Base-by-base conservation (phyloP, 495 filamentous ascomycete species). In the Daldinia bambusicola region DNA sequence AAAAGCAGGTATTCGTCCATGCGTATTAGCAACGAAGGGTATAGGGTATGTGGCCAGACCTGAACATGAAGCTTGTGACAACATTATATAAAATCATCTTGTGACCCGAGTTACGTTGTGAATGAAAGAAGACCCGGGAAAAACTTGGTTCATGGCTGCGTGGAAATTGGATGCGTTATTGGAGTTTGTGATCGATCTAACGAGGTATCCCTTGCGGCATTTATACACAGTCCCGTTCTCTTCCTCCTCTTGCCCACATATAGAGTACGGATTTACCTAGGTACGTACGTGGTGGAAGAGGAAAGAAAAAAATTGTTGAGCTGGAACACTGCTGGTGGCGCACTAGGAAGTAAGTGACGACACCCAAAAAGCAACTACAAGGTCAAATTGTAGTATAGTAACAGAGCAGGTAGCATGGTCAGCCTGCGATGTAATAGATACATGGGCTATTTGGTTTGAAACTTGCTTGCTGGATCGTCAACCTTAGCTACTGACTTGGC, bases 271-370 rank as follows among this genome's bases (percentile, higher is more conserved):
- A 16, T 16, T 18, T 20, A 45, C 16, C n/a, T 16, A 41, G 1
- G 0, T 41, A 18, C 2, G 41, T 20, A 20, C 43, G 6, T 36
- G 6, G 2, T 36, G 34, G 34, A 26, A 26, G 26, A 26, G 26
- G 26, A 26, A 3, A 26, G 26, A 26, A 26, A 45, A n/a, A 22
- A 45, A 36, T 18, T 56, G 6, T 22, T 48, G 31, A 37, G 53
- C 22, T 31, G 38, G 22, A 43, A 1, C 20, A 16, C 20, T 22
- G 12, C 37, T 16, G 13, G 20, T 7, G 26, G 30, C 38, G 52
- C 9, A 36, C 32, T 57, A 51, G 61, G 30, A 22, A 55, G 43
- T 43, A 60, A 6, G 55, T 70, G 67, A 70, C 61, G 67, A 53
- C 50, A 61, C 63, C 8, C 20, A 65, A 55, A 48, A 38, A 41